phyloP scores from a whole-genome alignment of 2,329 filamentous ascomycete genomes.

The Pestalotiopsis sp. region DNA sequence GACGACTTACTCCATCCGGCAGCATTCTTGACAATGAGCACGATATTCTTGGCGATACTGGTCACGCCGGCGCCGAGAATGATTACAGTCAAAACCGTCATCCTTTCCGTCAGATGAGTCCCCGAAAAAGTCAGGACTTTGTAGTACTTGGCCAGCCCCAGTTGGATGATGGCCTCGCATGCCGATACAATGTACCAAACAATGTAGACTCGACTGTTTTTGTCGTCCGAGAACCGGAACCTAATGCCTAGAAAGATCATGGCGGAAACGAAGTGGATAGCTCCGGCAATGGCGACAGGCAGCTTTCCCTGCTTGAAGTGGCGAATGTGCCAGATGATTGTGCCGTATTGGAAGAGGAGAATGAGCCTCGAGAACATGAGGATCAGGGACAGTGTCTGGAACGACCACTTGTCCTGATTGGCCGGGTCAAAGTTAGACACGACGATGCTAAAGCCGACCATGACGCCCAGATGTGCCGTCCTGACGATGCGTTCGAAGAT shows the following conservation, averaged over 20 bases:
- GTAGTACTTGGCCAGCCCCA: constrained; percentile 55
- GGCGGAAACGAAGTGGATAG: constrained; percentile 35
- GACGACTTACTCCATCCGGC: constrained; percentile 39
- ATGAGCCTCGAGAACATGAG: constrained; percentile 54
- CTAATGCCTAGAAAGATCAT: constrained; percentile 42
- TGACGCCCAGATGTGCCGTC: constrained; percentile 60
- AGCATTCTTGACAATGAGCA: constrained; percentile 43
- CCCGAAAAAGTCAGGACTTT: constrained; percentile 61
- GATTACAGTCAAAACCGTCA: constrained; percentile 66
- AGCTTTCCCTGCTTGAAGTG: constrained; percentile 37
- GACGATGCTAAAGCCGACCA: constrained; percentile 66
- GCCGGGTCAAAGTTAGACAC: constrained; percentile 45
- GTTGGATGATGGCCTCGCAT: constrained; percentile 52
- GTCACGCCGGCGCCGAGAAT: constrained; percentile 68
- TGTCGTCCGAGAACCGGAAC: constrained; percentile 35
- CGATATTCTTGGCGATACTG: constrained; percentile 50
- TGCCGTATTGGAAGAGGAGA: constrained; percentile 54
- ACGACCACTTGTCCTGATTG: constrained; percentile 34
- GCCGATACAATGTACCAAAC: constrained; percentile 57
- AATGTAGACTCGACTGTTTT: constrained; percentile 35
- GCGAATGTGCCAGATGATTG: constrained; percentile 44
- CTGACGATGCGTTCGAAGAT: constrained; percentile 64
- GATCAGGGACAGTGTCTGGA: constrained; percentile 45
- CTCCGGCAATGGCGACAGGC: constrained; percentile 36
- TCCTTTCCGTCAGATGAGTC: constrained; percentile 65